Evolutionary conservation across 352 stramenopile genomes (phyloP).

Genomic region (Phytopythium vexans): DNA sequence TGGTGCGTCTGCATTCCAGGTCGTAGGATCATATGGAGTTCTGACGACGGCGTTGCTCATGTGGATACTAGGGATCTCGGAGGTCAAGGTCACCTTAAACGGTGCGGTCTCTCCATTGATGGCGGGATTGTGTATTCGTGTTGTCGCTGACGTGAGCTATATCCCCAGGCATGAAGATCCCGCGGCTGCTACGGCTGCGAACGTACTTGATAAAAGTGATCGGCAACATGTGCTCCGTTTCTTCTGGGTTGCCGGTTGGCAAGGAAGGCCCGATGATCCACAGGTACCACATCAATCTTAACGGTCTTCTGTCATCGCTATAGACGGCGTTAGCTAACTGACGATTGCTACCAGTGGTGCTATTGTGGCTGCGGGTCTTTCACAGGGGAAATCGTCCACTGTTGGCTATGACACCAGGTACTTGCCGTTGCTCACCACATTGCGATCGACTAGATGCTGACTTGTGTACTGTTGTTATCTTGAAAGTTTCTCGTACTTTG

Average conservation of each 20-base stretch:
- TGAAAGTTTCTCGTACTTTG: constrained; percentile 80
- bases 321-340: constrained; percentile 9
- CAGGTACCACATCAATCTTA: constrained; percentile 28
- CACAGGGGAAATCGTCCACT: constrained; percentile 73
- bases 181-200: constrained; percentile 62
- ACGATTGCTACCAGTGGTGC: constrained; percentile 36
- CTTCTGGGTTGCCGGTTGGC: constrained; percentile 81
- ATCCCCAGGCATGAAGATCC: constrained; percentile 70
- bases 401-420: constrained; percentile 73
- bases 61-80: constrained; percentile 72
- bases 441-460: not conserved
- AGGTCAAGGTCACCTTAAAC: constrained; percentile 93
- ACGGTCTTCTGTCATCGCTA: constrained; percentile 20
- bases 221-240: constrained; percentile 83
- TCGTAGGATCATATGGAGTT: not conserved
- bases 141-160: not conserved
- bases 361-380: constrained; percentile 73
- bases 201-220: constrained; percentile 89
- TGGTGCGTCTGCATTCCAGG: constrained; percentile 16
- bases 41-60: not conserved
- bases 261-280: constrained; percentile 94
- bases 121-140: not conserved
- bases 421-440: not conserved
- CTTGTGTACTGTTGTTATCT: not conserved
- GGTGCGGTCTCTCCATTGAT: constrained; percentile 20